Conservation (phyloP, 257 asterid species). For the Scutellaria minor region DNA sequence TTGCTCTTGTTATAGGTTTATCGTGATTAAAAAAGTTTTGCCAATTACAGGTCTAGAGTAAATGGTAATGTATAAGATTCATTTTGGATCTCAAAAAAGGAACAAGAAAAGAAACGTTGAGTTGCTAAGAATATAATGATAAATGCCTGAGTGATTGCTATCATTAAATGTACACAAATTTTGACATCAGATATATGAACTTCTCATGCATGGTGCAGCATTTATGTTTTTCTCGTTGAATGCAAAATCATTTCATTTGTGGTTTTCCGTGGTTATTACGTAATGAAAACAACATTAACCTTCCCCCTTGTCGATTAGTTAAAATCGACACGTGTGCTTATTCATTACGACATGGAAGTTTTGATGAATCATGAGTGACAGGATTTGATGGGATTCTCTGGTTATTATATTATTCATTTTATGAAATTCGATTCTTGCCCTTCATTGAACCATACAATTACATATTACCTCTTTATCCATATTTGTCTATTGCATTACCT, state of each 20-base stretch:
- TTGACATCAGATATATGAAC: neutral
- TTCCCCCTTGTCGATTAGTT: constrained; percentile 27
- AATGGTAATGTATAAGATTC: neutral
- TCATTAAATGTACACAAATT: neutral
- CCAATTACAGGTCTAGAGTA: neutral
- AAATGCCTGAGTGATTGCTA: neutral
- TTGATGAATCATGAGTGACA: neutral
- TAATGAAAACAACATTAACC: neutral
- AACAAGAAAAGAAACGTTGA: too few relatives aligned
- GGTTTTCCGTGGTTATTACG: neutral
- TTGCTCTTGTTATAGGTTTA: neutral
- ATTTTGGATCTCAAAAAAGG: neutral
- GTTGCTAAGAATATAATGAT: neutral
- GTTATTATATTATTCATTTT: neutral
- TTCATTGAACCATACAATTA: neutral
- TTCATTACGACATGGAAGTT: constrained; percentile 15
- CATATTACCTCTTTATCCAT: too few relatives aligned
- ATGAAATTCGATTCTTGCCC: neutral
- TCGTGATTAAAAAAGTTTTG: neutral
- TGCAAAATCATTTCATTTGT: too few relatives aligned
- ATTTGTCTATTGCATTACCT: constrained; percentile 8
- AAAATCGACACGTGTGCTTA: neutral
- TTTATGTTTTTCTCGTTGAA: neutral
- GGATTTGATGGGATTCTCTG: neutral
- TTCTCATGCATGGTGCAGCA: neutral